A percentile compares a stretch with the other conserved stretches of the same genome.
Conservation (phyloP, 805 yeast species). For the Sugiyamaella smithiae region DNA sequence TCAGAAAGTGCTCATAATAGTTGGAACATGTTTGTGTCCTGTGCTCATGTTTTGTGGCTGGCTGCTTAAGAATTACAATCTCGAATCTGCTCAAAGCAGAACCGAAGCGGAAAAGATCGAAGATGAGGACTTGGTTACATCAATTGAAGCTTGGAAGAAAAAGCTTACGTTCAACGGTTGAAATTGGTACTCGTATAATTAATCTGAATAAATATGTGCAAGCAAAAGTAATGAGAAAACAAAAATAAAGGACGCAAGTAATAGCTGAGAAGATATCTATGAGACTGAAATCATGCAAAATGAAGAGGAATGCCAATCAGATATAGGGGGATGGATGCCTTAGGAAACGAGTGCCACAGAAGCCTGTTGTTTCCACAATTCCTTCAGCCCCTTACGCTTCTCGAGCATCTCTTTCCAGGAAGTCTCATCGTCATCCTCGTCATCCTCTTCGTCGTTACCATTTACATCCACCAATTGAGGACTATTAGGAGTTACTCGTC, state of each 20-base stretch:
- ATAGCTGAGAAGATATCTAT: neutral
- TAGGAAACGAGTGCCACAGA: slow-evolving; percentile 3
- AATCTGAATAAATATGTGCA: neutral
- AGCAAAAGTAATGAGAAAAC: neutral
- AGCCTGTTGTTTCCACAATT: slow-evolving; percentile 22
- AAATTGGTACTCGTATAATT: neutral
- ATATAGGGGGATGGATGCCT: no score
- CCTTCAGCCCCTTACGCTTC: slow-evolving; percentile 24
- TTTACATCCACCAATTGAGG: neutral
- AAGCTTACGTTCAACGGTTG: neutral
- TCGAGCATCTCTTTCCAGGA: slow-evolving; percentile 27
- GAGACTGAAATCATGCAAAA: neutral
- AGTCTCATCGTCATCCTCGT: slow-evolving; percentile 27
- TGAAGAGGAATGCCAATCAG: no score
- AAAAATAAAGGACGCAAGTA: neutral
- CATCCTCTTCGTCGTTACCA: slow-evolving; percentile 22
- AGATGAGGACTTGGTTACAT: neutral
- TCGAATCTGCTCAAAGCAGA: slow-evolving; percentile 32
- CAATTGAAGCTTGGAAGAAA: neutral
- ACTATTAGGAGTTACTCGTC: neutral
- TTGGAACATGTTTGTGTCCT: slow-evolving; percentile 53
- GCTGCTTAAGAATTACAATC: slow-evolving; percentile 52
- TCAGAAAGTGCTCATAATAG: slow-evolving; percentile 56
- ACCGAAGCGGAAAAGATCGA: slow-evolving; percentile 18
- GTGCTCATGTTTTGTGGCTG: slow-evolving; percentile 49